Conservation (phyloP, 306 rosid genomes). For the Gillenia trifoliata region DNA sequence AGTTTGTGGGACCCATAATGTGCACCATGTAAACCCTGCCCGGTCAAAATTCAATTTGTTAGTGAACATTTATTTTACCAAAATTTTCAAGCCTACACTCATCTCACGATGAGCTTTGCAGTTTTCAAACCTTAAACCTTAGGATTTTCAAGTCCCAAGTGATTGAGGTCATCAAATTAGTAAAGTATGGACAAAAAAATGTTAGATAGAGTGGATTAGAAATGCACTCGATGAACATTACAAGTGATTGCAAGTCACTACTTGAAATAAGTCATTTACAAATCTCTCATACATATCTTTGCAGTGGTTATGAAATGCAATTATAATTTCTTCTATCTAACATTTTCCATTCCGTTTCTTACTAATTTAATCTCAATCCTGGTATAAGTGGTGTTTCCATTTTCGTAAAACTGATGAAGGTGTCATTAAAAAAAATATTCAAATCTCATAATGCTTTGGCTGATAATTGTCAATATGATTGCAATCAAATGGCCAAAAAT, state of each 20-base stretch:
- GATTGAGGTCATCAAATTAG: background rate
- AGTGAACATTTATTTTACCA: too few relatives aligned
- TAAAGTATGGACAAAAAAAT: background rate
- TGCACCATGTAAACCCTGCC: too few relatives aligned
- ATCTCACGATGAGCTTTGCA: background rate
- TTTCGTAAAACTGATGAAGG: background rate
- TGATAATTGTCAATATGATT: background rate
- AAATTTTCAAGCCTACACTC: too few relatives aligned
- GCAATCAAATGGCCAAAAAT: background rate
- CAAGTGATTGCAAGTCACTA: too few relatives aligned
- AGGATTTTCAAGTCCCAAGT: too few relatives aligned
- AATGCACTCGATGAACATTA: background rate
- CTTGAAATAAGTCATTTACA: background rate
- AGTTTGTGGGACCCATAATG: too few relatives aligned
- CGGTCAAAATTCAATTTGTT: too few relatives aligned
- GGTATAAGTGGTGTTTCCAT: background rate
- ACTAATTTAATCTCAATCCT: too few relatives aligned
- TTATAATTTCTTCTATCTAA: background rate
- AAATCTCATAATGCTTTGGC: too few relatives aligned
- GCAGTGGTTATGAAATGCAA: background rate
- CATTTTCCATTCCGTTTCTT: background rate
- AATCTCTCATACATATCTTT: background rate
- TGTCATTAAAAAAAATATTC: background rate
- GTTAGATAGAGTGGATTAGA: background rate
- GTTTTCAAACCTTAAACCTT: background rate